Percentiles rank a stretch among this genome's conserved stretches.
Conservation (phyloP, 257 asterid species). For the Ehretia macrophylla region DNA sequence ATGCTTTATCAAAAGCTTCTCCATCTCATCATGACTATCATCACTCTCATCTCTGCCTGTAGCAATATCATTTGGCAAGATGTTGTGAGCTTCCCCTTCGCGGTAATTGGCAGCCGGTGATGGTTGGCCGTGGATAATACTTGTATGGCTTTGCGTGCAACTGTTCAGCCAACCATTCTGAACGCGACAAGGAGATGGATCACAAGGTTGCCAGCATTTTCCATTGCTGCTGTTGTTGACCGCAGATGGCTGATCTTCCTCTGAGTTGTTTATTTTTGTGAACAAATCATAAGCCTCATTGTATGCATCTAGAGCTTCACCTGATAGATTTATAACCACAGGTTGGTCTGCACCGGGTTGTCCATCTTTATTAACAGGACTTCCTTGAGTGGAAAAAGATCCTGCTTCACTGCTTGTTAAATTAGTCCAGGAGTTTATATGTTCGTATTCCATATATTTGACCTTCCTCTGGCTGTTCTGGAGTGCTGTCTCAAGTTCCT, state of each 20-base stretch:
- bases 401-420: conserved; percentile 22
- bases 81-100: conserved; percentile 16
- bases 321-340: conserved; percentile 48
- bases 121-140: conserved; percentile 8
- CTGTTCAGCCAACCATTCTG: conserved; percentile 15
- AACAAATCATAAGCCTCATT: conserved; percentile 54
- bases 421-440: conserved; percentile 21
- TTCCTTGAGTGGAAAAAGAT: conserved; percentile 21
- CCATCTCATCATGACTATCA: conserved; percentile 61
- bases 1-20: conserved; percentile 69
- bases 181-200: conserved; percentile 13
- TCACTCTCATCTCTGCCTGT: conserved; percentile 19
- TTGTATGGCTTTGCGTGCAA: conserved; percentile 3
- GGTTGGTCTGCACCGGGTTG: conserved; percentile 39
- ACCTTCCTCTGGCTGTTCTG: conserved; percentile 51
- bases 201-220: conserved; percentile 16
- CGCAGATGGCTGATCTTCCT: conserved; percentile 34
- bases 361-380: conserved; percentile 37
- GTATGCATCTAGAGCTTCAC: conserved; percentile 59
- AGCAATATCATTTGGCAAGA: conserved; percentile 12
- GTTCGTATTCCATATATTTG: conserved; percentile 25
- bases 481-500: conserved; percentile 77
- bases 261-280: conserved; percentile 43
- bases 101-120: conserved; percentile 7
- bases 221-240: conserved; percentile 13